Conservation (phyloP, 495 filamentous ascomycete species). For the Talaromyces trachyspermus region DNA sequence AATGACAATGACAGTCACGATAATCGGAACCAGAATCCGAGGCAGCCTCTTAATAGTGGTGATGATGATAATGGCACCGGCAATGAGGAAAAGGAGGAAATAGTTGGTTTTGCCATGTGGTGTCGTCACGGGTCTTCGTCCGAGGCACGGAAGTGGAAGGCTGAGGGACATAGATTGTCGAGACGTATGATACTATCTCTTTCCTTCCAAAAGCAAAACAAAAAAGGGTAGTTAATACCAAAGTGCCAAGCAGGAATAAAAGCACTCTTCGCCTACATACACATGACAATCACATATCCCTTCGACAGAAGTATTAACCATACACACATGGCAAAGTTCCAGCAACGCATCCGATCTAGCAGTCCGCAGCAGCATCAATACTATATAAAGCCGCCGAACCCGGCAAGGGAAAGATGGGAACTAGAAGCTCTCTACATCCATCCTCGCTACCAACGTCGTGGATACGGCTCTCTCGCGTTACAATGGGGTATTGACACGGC, state of each 20-base stretch:
- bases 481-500: neutral
- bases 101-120: slow-evolving; percentile 4
- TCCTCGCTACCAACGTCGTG: neutral
- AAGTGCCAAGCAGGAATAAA: neutral
- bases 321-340: neutral
- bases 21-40: neutral
- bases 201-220: neutral
- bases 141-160: neutral
- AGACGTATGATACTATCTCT: neutral
- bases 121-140: neutral
- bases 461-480: neutral
- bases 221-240: neutral
- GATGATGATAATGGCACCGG: neutral
- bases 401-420: slow-evolving; percentile 3
- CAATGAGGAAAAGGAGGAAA: neutral
- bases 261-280: neutral
- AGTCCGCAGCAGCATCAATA: neutral
- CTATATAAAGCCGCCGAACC: neutral
- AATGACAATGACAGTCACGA: neutral
- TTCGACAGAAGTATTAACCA: slow-evolving; percentile 5
- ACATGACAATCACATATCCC: slow-evolving; percentile 1
- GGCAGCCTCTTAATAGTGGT: no score
- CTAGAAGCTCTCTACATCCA: slow-evolving; percentile 4
- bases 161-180: neutral
- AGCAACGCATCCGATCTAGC: neutral